Conservation (phyloP, 2,329 filamentous ascomycete species). For the Aspergillus transmontanensis region DNA sequence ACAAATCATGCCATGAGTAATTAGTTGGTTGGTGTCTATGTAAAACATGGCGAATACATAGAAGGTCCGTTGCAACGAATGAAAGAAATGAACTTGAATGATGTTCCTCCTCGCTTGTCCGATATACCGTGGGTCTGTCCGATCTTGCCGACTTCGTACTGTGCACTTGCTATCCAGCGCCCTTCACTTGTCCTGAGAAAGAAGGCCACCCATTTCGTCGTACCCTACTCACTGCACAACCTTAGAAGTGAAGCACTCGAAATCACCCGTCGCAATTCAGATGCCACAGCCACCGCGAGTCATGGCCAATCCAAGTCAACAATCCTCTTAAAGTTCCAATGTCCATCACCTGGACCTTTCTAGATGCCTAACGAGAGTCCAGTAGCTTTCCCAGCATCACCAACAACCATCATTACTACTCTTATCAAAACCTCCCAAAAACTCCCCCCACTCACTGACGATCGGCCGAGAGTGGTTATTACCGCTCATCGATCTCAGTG, state of each 20-base stretch:
- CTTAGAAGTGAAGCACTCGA: neutral
- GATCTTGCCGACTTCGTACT: neutral
- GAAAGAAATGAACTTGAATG: slow-evolving; percentile 22
- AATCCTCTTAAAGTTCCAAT: neutral
- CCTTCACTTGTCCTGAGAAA: neutral
- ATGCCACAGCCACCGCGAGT: neutral
- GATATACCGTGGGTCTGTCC: neutral
- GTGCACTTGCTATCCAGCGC: neutral
- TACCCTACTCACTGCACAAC: neutral
- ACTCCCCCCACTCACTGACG: neutral
- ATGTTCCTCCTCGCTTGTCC: neutral
- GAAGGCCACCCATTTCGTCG: neutral
- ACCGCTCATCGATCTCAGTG: neutral
- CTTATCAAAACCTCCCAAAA: neutral
- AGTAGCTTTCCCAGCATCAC: neutral
- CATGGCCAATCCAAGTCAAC: neutral
- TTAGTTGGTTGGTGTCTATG: slow-evolving; percentile 18
- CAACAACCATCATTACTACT: neutral
- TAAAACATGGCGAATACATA: slow-evolving; percentile 22
- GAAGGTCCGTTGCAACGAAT: slow-evolving; percentile 23
- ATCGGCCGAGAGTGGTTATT: neutral
- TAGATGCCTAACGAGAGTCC: neutral
- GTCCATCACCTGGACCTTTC: neutral
- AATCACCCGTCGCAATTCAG: neutral
- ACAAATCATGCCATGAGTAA: slow-evolving; percentile 20